Conservation (phyloP, 2,329 filamentous ascomycete species). For the Hymenotorrendiella dingleyae region DNA sequence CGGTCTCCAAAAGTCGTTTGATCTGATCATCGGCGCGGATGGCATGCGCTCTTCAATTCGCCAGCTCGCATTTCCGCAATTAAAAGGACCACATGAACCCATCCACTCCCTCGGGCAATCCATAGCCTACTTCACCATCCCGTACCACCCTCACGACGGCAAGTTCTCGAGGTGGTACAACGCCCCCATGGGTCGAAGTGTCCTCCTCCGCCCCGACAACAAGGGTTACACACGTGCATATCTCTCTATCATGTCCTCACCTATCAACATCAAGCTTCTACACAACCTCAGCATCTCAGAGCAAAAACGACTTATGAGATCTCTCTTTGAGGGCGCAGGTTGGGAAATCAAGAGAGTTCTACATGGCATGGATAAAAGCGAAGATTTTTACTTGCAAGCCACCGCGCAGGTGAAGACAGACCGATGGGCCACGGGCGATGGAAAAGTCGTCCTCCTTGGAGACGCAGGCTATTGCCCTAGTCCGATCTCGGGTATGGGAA, state of each 20-base stretch:
- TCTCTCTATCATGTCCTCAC: background rate
- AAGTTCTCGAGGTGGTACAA: conserved; percentile 1
- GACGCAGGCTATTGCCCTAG: conserved; percentile 53
- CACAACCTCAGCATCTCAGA: too few relatives aligned
- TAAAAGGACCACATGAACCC: background rate
- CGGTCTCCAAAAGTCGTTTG: background rate
- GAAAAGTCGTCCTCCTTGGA: conserved; percentile 44
- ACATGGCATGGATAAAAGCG: conserved; percentile 31
- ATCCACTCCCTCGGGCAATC: background rate
- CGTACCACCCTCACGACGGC: background rate
- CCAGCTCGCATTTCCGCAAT: background rate
- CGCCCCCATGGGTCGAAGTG: background rate
- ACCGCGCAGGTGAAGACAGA: conserved; percentile 40
- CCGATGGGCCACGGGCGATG: conserved; percentile 34
- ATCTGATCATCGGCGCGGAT: background rate
- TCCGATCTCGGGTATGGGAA: conserved; percentile 46
- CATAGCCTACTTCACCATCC: background rate
- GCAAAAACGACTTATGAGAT: conserved; percentile 26
- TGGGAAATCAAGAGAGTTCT: conserved; percentile 42
- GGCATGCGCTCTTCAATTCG: background rate
- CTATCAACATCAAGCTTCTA: too few relatives aligned
- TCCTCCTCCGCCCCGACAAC: background rate
- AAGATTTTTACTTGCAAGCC: conserved; percentile 42
- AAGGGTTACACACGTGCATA: background rate
- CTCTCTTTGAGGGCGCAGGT: conserved; percentile 40